Evolutionary conservation across 768 basidiomycete species (phyloP).

Genomic region (Tremella fuciformis): DNA sequence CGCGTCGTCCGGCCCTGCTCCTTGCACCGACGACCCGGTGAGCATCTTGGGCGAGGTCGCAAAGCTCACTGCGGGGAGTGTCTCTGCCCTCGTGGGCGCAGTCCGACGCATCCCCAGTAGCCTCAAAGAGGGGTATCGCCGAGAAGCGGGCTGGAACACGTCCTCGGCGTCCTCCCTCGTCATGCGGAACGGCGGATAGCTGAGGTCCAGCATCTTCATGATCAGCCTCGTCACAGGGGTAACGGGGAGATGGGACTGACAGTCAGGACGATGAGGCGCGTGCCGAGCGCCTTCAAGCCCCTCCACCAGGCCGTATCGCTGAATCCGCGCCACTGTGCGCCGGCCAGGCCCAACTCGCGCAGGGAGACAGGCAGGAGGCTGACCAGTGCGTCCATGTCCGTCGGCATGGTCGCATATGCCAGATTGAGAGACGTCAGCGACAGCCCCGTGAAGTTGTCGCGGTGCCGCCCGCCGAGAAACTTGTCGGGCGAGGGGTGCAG

Average conservation of each 20-base stretch:
- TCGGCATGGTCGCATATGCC: background rate
- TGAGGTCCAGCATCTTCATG: background rate
- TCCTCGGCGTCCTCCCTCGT: background rate
- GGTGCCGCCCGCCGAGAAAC: background rate
- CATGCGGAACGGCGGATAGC: conserved; percentile 1
- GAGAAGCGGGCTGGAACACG: background rate
- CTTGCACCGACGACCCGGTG: background rate
- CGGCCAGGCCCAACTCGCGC: background rate
- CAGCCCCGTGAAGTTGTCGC: background rate
- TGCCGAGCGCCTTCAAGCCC: conserved; percentile 1
- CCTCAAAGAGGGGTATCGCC: background rate
- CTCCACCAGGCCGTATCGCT: conserved; percentile 1
- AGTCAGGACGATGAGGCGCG: background rate
- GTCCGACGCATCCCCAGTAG: background rate
- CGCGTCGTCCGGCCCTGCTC: background rate
- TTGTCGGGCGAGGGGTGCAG: conserved; percentile 3
- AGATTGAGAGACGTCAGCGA: conserved; percentile 1
- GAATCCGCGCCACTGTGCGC: background rate
- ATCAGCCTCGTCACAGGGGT: background rate
- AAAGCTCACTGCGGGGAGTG: no score
- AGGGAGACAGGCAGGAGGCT: background rate
- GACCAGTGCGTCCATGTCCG: background rate
- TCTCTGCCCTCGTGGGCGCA: background rate
- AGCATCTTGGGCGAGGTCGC: no score
- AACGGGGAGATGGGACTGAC: background rate